Percentiles rank a stretch among this genome's conserved stretches.
Evolutionary conservation across 352 stramenopile species (phyloP).

Genomic region (Stramenopiles sp.): DNA sequence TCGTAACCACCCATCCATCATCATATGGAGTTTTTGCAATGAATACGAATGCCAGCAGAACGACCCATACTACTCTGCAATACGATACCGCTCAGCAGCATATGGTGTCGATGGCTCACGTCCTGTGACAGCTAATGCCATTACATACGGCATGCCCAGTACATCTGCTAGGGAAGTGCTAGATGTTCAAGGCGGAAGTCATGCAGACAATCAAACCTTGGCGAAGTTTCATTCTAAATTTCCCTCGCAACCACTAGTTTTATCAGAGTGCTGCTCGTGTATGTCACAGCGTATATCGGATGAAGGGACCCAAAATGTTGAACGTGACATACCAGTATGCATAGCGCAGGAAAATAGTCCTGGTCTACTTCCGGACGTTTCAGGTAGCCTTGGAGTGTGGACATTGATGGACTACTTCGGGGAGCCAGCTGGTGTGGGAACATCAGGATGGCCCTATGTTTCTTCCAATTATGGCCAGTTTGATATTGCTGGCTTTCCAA

Average conservation of each 20-base stretch:
- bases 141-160: too few relatives aligned
- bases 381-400: constrained; percentile 16
- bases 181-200: constrained; percentile 13
- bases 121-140: constrained; percentile 14
- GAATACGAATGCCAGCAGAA: constrained; percentile 13
- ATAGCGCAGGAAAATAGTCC: too few relatives aligned
- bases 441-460: constrained; percentile 11
- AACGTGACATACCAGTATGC: too few relatives aligned
- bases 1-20: constrained; percentile 15
- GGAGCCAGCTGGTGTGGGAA: constrained; percentile 14
- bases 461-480: constrained; percentile 16
- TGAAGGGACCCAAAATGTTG: too few relatives aligned
- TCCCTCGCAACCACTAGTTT: too few relatives aligned
- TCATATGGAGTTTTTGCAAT: constrained; percentile 18
- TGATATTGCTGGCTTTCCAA: constrained; percentile 16
- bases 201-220: background rate
- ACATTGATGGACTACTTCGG: constrained; percentile 18
- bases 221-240: too few relatives aligned
- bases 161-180: background rate
- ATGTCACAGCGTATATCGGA: too few relatives aligned
- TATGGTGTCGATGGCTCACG: background rate
- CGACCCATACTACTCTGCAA: constrained; percentile 4
- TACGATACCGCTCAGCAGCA: too few relatives aligned
- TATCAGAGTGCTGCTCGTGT: too few relatives aligned
- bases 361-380: constrained; percentile 14